Conservation (phyloP, 306 rosid genomes). For the Lathyrus aphaca region DNA sequence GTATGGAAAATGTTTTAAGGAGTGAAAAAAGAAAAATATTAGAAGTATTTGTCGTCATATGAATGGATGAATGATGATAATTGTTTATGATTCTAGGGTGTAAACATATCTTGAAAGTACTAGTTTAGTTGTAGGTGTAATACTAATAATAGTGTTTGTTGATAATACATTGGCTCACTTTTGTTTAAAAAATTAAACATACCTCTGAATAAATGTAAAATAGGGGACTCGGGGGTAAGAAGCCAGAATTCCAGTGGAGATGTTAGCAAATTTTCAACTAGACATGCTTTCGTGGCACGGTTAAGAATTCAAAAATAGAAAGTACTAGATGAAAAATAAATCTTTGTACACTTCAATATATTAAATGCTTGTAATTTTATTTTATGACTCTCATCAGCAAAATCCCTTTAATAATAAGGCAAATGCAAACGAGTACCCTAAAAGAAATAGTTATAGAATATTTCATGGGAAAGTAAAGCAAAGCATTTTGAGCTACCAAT, state of each 20-base stretch:
- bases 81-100: slow-evolving; percentile 1
- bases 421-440: not conserved
- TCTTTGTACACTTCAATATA: not conserved
- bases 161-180: not conserved
- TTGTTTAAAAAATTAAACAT: too few relatives aligned
- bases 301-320: not conserved
- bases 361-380: not conserved
- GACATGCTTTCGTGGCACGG: not conserved
- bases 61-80: not conserved
- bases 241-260: not conserved
- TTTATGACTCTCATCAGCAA: slow-evolving; percentile 1
- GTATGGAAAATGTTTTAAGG: not conserved
- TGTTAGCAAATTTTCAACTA: not conserved
- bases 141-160: not conserved
- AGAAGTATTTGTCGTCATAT: not conserved
- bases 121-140: not conserved
- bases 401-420: not conserved
- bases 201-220: too few relatives aligned
- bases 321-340: not conserved
- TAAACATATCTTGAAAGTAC: not conserved
- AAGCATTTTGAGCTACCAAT: not conserved
- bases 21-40: not conserved
- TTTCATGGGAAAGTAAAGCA: not conserved
- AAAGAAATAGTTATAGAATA: not conserved
- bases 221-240: too few relatives aligned